A percentile compares a stretch with the other conserved stretches of the same genome.
Evolutionary conservation across 495 filamentous ascomycete genomes (phyloP).

Genomic region (Choiromyces venosus): DNA sequence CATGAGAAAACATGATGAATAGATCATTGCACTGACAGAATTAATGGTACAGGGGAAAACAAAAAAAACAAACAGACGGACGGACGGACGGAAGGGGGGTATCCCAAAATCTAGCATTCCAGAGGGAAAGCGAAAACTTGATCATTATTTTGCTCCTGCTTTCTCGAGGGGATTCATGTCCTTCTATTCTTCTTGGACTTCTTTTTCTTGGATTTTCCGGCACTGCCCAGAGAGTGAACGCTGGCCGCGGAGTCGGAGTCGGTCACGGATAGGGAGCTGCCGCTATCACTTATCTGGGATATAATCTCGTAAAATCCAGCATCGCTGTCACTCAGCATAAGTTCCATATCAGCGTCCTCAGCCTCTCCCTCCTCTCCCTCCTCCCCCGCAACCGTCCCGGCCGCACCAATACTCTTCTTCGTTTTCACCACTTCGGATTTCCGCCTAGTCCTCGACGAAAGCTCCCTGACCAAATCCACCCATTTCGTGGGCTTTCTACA

Average conservation of each 20-base stretch:
- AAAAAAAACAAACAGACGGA: no score
- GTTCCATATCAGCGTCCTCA: slow-evolving; percentile 25
- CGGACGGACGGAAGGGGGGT: no score
- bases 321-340: not conserved
- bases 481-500: slow-evolving; percentile 63
- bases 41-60: not conserved
- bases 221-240: not conserved
- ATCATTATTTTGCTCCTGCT: not conserved
- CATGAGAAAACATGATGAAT: not conserved
- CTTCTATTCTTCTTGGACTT: not conserved
- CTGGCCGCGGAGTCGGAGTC: not conserved
- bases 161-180: not conserved
- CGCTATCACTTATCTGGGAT: not conserved
- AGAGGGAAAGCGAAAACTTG: not conserved
- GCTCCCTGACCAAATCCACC: slow-evolving; percentile 73
- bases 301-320: not conserved
- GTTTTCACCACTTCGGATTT: slow-evolving; percentile 25
- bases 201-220: not conserved
- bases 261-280: not conserved
- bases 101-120: not conserved
- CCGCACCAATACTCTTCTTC: slow-evolving; percentile 11
- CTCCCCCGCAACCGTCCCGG: slow-evolving; percentile 18
- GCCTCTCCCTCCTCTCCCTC: slow-evolving; percentile 28
- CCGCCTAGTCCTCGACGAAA: slow-evolving; percentile 52
- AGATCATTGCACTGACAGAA: not conserved